Base-by-base conservation (phyloP, 1,284 basidiomycete genomes). In the Pseudozyma sp. region DNA sequence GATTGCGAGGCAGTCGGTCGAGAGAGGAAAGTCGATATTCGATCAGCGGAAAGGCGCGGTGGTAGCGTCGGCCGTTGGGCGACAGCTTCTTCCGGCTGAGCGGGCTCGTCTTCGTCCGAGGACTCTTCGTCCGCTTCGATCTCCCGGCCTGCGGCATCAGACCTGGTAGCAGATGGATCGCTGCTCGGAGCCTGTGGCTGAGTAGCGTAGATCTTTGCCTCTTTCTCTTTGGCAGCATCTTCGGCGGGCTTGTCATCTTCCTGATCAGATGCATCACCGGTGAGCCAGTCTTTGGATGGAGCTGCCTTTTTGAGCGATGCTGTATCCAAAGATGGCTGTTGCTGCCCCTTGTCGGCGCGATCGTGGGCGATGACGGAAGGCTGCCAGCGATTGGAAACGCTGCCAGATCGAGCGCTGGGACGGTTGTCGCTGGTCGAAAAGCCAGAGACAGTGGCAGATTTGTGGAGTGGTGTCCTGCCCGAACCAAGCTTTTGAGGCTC, bases 261-360 rank as follows among this genome's bases (percentile, higher is more conserved):
- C 14, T 64, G 56, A n/a, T 68, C 70, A 11, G 61, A 64, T 8
- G 44, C 57, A 37, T 75, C 63, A 9, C 72, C 72, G 0, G 72
- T 69, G 31, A 75, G 63, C 72, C 72, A 75, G 48, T 75, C 72
- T 17, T 43, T 69, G 11, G 57, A 65, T 2, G 57, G 37, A 6
- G 45, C 44, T 7, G 43, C 19, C 39, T 54, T 59, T n/a, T 31
- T 58, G 10, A 39, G 1, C 17, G 45, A 24, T 24, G 44, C 17
- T 16, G 54, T 17, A 33, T 44, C 10, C 11, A 44, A 14, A 3
- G 7, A 13, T 29, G 44, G 43, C 9, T 30, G 7, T 5, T 54
- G 54, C 16, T n/a, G 33, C 45, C 58, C 47, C 10, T 68, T 62
- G 4, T 35, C 44, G 0, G 46, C 46, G 1, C 43, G 60, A 17